These are phyloP conservation scores for Pilobolus umbonatus DNA, from an alignment of 192 early-diverging fungal species.

Conservation along the genomic window DNA sequence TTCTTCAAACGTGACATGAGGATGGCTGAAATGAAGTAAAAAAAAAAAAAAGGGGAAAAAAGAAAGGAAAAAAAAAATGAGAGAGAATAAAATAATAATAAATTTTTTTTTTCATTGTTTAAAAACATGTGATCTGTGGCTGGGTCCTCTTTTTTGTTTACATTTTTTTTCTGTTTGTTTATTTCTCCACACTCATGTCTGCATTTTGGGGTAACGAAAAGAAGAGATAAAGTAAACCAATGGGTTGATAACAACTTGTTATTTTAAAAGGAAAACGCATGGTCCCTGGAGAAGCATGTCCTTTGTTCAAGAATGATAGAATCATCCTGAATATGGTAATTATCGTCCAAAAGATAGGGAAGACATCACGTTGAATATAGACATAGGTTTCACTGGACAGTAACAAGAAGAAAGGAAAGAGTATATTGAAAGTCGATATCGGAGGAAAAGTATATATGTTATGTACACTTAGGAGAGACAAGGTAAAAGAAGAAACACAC, in stretches of 20 bases:
- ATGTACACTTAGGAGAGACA: conserved; percentile 6
- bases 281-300: not conserved
- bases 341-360: too few species aligned
- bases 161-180: not conserved
- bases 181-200: conserved; percentile 1
- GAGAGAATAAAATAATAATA: too few species aligned
- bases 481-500: not conserved
- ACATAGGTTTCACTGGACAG: not conserved
- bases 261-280: conserved; percentile 1
- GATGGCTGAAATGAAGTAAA: too few species aligned
- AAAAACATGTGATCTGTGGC: too few species aligned
- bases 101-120: too few species aligned
- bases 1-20: too few species aligned
- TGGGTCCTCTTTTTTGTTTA: not conserved
- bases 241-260: not conserved
- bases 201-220: conserved; percentile 13
- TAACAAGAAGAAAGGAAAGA: not conserved
- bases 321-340: not conserved
- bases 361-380: not conserved
- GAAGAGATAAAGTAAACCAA: not conserved
- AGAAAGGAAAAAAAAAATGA: too few species aligned
- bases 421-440: not conserved
- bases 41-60: too few species aligned
- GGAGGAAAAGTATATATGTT: conserved; percentile 2
- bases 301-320: not conserved